Conservation (phyloP, 257 asterid genomes). For the Fraxinus americana region DNA sequence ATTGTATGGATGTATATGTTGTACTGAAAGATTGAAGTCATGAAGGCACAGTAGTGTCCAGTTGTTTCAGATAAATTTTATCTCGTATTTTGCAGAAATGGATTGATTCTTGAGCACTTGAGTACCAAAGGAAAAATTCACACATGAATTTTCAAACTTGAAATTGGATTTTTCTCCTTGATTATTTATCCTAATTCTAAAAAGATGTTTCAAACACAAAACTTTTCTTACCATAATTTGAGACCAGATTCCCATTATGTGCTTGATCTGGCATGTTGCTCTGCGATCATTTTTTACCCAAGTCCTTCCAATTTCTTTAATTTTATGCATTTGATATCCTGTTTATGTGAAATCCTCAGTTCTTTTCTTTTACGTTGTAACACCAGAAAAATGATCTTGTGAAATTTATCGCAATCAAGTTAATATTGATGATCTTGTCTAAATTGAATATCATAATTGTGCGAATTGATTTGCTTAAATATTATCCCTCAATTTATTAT, state of each 20-base stretch:
- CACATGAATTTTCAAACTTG: background rate
- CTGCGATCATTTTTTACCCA: background rate
- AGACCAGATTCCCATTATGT: background rate
- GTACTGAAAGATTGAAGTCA: background rate
- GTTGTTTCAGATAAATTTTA: background rate
- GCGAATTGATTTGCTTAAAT: background rate
- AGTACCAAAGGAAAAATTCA: background rate
- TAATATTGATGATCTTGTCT: background rate
- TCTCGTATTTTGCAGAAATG: background rate
- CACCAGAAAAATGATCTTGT: constrained; percentile 6
- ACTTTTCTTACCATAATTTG: background rate
- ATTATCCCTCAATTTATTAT: background rate
- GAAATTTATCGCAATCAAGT: constrained; percentile 1
- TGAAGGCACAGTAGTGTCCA: background rate
- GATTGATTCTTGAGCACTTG: constrained; percentile 13
- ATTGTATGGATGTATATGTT: background rate
- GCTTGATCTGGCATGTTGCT: background rate
- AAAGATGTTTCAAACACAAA: constrained; percentile 4
- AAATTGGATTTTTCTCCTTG: background rate
- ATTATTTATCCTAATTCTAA: constrained; percentile 10
- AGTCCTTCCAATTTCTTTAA: background rate
- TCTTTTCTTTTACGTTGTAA: background rate
- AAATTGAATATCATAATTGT: constrained; percentile 18
- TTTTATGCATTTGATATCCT: constrained; percentile 10
- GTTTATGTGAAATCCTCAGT: constrained; percentile 5